These are phyloP conservation scores for Pichia sp. DNA, from an alignment of 1,139 yeast genomes.

Conservation along the genomic window DNA sequence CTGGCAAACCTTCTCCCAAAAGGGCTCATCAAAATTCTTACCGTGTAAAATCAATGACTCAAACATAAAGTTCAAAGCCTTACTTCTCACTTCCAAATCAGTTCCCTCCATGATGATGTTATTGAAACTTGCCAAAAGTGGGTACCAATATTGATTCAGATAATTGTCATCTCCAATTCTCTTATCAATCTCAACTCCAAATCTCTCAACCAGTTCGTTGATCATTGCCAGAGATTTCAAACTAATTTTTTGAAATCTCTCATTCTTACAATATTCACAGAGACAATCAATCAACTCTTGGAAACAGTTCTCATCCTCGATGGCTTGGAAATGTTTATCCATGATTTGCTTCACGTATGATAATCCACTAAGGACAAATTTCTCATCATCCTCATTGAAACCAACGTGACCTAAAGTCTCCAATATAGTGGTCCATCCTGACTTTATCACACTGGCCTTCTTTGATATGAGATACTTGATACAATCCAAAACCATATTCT, in stretches of 20 bases:
- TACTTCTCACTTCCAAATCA: constrained; percentile 88
- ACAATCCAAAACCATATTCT: constrained; percentile 88
- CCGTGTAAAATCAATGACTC: constrained; percentile 79
- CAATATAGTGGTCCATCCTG: constrained; percentile 94
- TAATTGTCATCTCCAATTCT: constrained; percentile 29
- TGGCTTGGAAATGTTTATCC: constrained; percentile 53
- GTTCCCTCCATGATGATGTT: constrained; percentile 90
- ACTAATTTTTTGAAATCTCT: constrained; percentile 71
- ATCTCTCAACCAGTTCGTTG: constrained; percentile 52
- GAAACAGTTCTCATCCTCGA: constrained; percentile 70
- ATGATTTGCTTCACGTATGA: constrained; percentile 58
- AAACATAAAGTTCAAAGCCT: constrained; percentile 78
- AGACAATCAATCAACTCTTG: constrained; percentile 68
- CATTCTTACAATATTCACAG: constrained; percentile 78
- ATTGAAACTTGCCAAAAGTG: constrained; percentile 76
- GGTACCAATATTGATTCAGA: constrained; percentile 59
- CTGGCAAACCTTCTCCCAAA: constrained; percentile 79
- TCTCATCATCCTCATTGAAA: constrained; percentile 39
- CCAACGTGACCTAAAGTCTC: constrained; percentile 68
- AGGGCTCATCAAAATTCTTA: constrained; percentile 57
- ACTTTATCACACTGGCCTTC: constrained; percentile 65
- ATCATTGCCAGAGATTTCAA: constrained; percentile 77
- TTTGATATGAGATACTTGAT: constrained; percentile 78
- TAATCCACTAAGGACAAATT: constrained; percentile 56
- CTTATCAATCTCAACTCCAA: constrained; percentile 34